These are phyloP conservation scores for Tarenaya hassleriana DNA, from an alignment of 345 rosid species.

Conservation along the genomic window DNA sequence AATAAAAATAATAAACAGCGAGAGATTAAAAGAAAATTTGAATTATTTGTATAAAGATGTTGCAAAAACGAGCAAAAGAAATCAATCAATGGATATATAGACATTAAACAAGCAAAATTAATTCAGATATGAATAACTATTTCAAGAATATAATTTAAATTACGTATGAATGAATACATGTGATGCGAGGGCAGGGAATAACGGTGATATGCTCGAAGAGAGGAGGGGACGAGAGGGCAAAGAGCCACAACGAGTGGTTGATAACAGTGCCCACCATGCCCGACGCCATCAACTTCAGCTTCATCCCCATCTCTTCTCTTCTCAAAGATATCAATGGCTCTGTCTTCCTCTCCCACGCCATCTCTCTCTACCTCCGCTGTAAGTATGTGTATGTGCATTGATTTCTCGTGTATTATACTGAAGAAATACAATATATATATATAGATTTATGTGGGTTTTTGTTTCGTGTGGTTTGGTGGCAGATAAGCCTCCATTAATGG, in stretches of 20 bases:
- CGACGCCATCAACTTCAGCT: conserved; percentile 61
- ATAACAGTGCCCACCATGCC: conserved; percentile 66
- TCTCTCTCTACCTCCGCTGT: conserved; percentile 93
- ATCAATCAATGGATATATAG: too few species aligned
- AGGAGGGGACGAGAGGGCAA: conserved; percentile 56
- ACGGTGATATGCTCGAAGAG: conserved; percentile 60
- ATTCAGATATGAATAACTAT: too few species aligned
- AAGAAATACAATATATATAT: too few species aligned
- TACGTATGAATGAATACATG: neutral
- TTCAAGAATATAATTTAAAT: neutral
- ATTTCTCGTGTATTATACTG: too few species aligned
- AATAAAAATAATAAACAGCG: too few species aligned
- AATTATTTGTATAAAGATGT: too few species aligned
- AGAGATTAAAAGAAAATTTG: too few species aligned
- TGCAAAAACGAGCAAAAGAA: too few species aligned
- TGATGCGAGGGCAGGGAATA: conserved; percentile 51
- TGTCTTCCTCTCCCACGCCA: conserved; percentile 88
- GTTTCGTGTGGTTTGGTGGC: conserved; percentile 19
- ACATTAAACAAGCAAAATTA: too few species aligned
- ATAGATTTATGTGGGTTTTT: neutral
- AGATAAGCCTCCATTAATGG: conserved; percentile 84
- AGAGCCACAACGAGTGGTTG: conserved; percentile 84
- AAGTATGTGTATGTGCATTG: conserved; percentile 19
- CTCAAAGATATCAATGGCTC: conserved; percentile 69
- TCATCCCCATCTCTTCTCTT: conserved; percentile 88